Evolutionary conservation across 768 basidiomycete species (phyloP).

Genomic region (Hydnum rufescens): DNA sequence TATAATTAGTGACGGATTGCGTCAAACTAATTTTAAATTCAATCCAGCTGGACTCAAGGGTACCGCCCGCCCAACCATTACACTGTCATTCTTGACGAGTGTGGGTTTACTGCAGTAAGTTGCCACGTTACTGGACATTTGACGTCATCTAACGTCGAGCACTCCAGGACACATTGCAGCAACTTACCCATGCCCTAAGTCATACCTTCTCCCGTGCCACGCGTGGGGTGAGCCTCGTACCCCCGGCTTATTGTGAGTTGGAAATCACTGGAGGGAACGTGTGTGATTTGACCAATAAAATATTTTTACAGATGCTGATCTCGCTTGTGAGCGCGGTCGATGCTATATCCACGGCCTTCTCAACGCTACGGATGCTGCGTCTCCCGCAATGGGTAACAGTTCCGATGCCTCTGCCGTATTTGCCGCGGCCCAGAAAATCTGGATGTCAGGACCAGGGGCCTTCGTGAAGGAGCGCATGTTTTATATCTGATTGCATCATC

Average conservation of each 20-base stretch:
- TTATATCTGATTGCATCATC: slow-evolving; percentile 10
- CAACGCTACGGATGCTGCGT: slow-evolving; percentile 15
- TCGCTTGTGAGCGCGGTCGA: slow-evolving; percentile 64
- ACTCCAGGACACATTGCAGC: slow-evolving; percentile 21
- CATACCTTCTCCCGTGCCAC: slow-evolving; percentile 72
- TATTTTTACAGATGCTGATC: slow-evolving; percentile 25
- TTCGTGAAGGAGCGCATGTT: slow-evolving; percentile 12
- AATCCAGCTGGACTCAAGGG: background rate
- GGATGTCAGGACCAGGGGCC: slow-evolving; percentile 21
- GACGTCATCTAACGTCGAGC: background rate
- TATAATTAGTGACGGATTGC: no score
- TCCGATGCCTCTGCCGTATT: slow-evolving; percentile 23
- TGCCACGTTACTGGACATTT: background rate
- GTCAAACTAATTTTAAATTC: no score
- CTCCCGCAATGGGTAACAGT: background rate
- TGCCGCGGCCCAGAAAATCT: slow-evolving; percentile 32
- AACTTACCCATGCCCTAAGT: slow-evolving; percentile 44
- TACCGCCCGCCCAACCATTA: background rate
- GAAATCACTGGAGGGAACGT: background rate
- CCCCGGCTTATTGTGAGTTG: slow-evolving; percentile 27
- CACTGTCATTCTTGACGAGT: background rate
- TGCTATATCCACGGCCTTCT: slow-evolving; percentile 59
- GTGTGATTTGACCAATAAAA: no score
- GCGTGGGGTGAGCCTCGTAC: slow-evolving; percentile 62
- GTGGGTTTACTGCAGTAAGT: background rate